Evolutionary conservation across 2,329 filamentous ascomycete species (phyloP), one percentile per base, ranked within the genome.

Genomic region (Hymenoscyphus albidus): DNA sequence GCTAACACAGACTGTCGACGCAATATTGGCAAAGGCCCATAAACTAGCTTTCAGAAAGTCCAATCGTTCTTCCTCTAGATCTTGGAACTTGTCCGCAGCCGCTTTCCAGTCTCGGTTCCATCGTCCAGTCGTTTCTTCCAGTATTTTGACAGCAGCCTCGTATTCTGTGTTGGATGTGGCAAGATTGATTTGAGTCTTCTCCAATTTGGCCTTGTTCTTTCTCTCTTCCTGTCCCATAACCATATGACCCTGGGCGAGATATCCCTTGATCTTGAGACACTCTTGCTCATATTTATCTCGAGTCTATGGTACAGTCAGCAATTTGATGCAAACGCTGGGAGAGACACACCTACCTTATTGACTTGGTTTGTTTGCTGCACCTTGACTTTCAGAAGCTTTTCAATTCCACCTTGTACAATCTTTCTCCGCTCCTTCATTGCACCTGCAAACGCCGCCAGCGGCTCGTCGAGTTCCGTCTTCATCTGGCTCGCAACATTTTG

Each of bases 41-140:
- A 99, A 82, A 74, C 95, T 98, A 79, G 91, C 96, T 82, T 98
- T 99, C 70, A 93, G 93, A 75, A 97, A 99, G 78, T 99, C 95
- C 48, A 99, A 84, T 55, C 95, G 86, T 78, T 99, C 95, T 77
- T 99, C 96, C 78, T 99, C 95, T 13, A 99, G 85, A 73, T 99
- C 96, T 80, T 99, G 96, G 78, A 99, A 99, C 81, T 98, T 99
- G 82, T 96, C 96, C 73, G 95, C 96, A 0, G 94, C 95, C 22
- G 91, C 88, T 78, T 98, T 99, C 95, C 95, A 99, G 76, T 99
- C 95, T 72, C 94, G 86, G 75, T 99, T 99, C 95, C 95, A 99
- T 62, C 94, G 85, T 4, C 87, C 90, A 0, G 95, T 99, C 0
- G 95, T 99, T 71, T 98, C 95, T 75, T 99, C 94, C 5, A 99